Percentiles rank a stretch among this genome's conserved stretches.
Evolutionary conservation across 2,329 filamentous ascomycete species (phyloP).

Genomic region (Lomentospora prolificans): DNA sequence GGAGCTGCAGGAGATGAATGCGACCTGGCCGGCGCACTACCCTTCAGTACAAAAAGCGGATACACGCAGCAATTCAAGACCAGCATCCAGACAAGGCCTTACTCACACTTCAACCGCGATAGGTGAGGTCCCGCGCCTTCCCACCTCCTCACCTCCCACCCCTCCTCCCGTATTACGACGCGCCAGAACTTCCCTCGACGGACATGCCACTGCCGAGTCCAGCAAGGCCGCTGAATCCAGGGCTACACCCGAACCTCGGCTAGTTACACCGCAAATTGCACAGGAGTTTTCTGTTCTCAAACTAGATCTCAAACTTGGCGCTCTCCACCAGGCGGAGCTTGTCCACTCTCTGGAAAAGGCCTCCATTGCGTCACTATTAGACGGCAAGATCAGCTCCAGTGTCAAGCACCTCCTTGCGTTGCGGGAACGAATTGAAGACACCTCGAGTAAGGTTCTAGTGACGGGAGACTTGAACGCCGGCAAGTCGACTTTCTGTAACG

Average conservation of each 20-base stretch:
- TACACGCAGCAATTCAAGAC: slow-evolving; percentile 10
- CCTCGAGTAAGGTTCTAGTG: slow-evolving; percentile 89
- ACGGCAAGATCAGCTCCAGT: slow-evolving; percentile 89
- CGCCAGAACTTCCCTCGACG: slow-evolving; percentile 26
- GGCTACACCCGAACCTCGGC: slow-evolving; percentile 58
- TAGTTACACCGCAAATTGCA: slow-evolving; percentile 85
- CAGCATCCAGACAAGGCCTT: slow-evolving; percentile 49
- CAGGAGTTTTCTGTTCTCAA: slow-evolving; percentile 95
- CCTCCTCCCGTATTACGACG: slow-evolving; percentile 11
- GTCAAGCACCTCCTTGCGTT: slow-evolving; percentile 82
- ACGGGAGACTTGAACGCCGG: slow-evolving; percentile 95
- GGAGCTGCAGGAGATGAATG: slow-evolving; percentile 79
- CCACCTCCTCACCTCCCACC: slow-evolving; percentile 8
- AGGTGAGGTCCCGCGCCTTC: slow-evolving; percentile 57
- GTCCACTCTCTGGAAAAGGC: slow-evolving; percentile 91
- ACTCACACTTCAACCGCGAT: slow-evolving; percentile 53
- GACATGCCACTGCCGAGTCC: slow-evolving; percentile 50
- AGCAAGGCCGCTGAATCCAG: slow-evolving; percentile 60
- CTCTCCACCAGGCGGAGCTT: slow-evolving; percentile 76
- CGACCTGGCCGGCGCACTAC: slow-evolving; percentile 89
- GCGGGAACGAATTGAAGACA: slow-evolving; percentile 92
- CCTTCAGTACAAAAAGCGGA: slow-evolving; percentile 66
- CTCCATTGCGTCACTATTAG: slow-evolving; percentile 80
- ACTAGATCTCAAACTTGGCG: slow-evolving; percentile 82
- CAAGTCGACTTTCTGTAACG: slow-evolving; percentile 98